Evolutionary conservation across 2,329 filamentous ascomycete genomes (phyloP).

Genomic region (Hypoxylon sp.): DNA sequence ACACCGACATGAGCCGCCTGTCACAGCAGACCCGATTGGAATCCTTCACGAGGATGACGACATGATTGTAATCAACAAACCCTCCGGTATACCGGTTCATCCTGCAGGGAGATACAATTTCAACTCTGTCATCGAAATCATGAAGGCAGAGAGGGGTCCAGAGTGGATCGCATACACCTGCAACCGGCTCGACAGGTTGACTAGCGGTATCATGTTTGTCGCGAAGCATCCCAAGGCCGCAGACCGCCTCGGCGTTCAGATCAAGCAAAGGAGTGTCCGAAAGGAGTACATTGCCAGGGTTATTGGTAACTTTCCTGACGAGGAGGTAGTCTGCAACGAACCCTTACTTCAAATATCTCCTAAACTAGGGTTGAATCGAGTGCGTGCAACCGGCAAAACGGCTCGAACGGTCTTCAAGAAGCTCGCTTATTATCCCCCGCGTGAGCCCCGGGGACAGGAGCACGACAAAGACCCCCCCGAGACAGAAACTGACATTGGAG

Average conservation of each 20-base stretch:
- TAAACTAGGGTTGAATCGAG: conserved; percentile 92
- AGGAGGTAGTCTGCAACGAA: conserved; percentile 91
- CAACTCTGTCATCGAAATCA: conserved; percentile 94
- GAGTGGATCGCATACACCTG: conserved; percentile 77
- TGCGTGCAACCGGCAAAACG: conserved; percentile 92
- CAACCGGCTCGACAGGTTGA: conserved; percentile 93
- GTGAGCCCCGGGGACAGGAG: conserved; percentile 32
- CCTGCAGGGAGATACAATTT: conserved; percentile 95
- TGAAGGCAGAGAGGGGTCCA: conserved; percentile 79
- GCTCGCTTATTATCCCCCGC: conserved; percentile 86
- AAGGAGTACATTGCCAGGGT: conserved; percentile 97
- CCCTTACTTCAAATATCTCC: conserved; percentile 95
- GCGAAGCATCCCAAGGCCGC: conserved; percentile 88
- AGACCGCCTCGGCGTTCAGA: conserved; percentile 81
- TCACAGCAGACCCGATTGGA: conserved; percentile 83
- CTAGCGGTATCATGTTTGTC: conserved; percentile 98
- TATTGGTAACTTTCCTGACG: conserved; percentile 90
- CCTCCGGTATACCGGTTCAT: conserved; percentile 93
- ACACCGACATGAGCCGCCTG: conserved; percentile 95
- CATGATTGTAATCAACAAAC: conserved; percentile 97
- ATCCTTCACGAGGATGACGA: conserved; percentile 93
- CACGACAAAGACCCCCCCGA: conserved; percentile 34
- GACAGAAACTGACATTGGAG: conserved; percentile 40
- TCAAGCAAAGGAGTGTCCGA: conserved; percentile 84
- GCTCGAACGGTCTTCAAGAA: conserved; percentile 93